These are phyloP conservation scores for Podospora appendiculata DNA, from an alignment of 495 filamentous ascomycete species.

Conservation along the genomic window DNA sequence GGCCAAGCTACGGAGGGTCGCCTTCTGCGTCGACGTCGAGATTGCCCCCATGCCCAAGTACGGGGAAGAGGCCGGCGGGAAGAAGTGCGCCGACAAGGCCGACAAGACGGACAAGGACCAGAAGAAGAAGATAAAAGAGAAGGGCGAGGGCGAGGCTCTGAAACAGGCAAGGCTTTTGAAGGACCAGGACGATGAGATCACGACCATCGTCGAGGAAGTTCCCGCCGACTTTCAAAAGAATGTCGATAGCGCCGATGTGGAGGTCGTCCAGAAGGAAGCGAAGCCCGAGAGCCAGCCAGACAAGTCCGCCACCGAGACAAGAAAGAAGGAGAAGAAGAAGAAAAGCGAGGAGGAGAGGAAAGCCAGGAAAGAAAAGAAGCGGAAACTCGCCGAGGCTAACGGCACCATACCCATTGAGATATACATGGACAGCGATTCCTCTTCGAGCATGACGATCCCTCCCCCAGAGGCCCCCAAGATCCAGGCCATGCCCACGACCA, in stretches of 20 bases:
- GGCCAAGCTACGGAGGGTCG: slow-evolving; percentile 74
- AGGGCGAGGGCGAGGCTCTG: slow-evolving; percentile 58
- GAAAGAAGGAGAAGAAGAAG: slow-evolving; percentile 88
- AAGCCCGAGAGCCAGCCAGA: slow-evolving; percentile 15
- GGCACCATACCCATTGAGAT: slow-evolving; percentile 75
- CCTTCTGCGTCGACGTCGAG: slow-evolving; percentile 96
- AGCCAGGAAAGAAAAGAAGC: slow-evolving; percentile 75
- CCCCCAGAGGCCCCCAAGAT: slow-evolving; percentile 36
- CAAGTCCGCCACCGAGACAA: slow-evolving; percentile 15
- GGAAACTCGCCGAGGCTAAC: slow-evolving; percentile 72
- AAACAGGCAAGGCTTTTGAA: slow-evolving; percentile 56
- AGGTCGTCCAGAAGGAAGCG: not conserved
- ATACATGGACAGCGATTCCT: slow-evolving; percentile 48
- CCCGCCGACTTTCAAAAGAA: slow-evolving; percentile 23
- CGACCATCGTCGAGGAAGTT: slow-evolving; percentile 34
- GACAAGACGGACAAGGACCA: slow-evolving; percentile 45
- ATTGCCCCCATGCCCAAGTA: slow-evolving; percentile 64
- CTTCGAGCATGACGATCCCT: slow-evolving; percentile 13
- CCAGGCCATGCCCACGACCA: slow-evolving; percentile 69
- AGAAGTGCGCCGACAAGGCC: slow-evolving; percentile 28
- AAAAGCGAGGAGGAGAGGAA: slow-evolving; percentile 80
- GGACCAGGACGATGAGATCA: slow-evolving; percentile 26
- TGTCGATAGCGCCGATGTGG: slow-evolving; percentile 5
- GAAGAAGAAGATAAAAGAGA: slow-evolving; percentile 61
- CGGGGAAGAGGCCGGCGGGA: slow-evolving; percentile 27